Evolutionary conservation across 306 rosid species (phyloP).

Genomic region (Vachellia pachyceras): DNA sequence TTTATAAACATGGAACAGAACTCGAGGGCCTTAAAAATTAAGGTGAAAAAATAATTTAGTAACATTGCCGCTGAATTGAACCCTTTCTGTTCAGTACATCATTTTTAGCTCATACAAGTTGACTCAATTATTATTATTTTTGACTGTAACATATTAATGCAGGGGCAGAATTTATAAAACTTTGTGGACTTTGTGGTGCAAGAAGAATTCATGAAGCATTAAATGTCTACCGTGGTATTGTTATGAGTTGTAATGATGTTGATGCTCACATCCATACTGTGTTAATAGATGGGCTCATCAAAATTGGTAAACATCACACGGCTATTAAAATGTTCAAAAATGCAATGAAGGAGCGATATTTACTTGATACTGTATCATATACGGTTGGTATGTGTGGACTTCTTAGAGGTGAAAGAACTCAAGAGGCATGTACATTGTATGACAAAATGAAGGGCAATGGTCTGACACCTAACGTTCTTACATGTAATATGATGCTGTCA

Average conservation of each 20-base stretch:
- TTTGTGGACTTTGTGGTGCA: constrained; percentile 61
- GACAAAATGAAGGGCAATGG: constrained; percentile 61
- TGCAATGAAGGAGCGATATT: constrained; percentile 41
- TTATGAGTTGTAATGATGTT: constrained; percentile 36
- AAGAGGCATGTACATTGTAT: constrained; percentile 57
- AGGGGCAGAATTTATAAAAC: background rate
- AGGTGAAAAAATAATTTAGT: background rate
- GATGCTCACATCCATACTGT: constrained; percentile 70
- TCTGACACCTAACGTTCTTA: constrained; percentile 49
- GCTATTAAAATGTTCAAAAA: constrained; percentile 53
- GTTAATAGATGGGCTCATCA: constrained; percentile 54
- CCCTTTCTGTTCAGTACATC: background rate
- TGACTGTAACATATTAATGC: background rate
- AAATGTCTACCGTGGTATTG: constrained; percentile 54
- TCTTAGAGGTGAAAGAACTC: constrained; percentile 55
- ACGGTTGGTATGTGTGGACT: constrained; percentile 58
- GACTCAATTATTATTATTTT: background rate
- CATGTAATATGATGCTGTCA: constrained; percentile 56
- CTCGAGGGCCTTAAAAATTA: background rate
- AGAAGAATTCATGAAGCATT: constrained; percentile 60
- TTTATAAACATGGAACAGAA: background rate
- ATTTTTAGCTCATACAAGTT: background rate
- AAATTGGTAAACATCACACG: constrained; percentile 46
- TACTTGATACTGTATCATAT: constrained; percentile 58
- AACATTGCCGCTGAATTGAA: background rate